Evolutionary conservation across 2,329 filamentous ascomycete genomes (phyloP), one percentile per base, ranked within the genome.

Genomic region (Xylariaceae sp.): DNA sequence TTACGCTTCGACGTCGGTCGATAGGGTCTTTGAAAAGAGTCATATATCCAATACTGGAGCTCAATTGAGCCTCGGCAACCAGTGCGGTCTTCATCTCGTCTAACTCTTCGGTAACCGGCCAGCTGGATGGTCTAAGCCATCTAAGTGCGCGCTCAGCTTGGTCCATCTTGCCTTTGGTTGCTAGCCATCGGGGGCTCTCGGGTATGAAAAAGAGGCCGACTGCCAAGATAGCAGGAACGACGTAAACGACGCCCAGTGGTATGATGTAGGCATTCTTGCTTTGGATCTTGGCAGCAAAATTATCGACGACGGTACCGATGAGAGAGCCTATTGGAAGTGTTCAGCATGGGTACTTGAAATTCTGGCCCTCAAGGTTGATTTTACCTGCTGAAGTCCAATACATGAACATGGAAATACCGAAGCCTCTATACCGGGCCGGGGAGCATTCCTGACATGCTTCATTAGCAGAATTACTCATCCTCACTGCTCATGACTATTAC

Each of bases 21-120:
- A 79, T 62, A 1, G 75, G 73, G 53, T 77, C 72, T 32, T 60
- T 66, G 57, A 75, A 72, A 52, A 79, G 67, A 44, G 79, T 75
- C 17, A 70, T 53, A 32, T 76, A 55, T 43, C 60, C 49, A 52
- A 68, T 23, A 56, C 67, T 53, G 20, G 57, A 53, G 33, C 63
- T 58, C 0, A 66, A 41, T 19, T 55, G 55, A 5, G 48, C 55
- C 50, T 72, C 68, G 5, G 57, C 55, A 2, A 64, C 62, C 5
- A 71, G 58, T 3, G 65, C 62, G 2, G 62, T 59, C 39, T 59
- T 58, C 58, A 72, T 71, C 42, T 69, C 68, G 8, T 55, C 45
- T 2, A 69, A 45, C 47, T 72, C 69, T 8, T 55, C 53, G 1
- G 57, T 54, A 17, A 67, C 52, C 12, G 56, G 52, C 50, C 60